A percentile compares a stretch with the other conserved stretches of the same genome.
Conservation (phyloP, 2,329 filamentous ascomycete genomes). For the Pyrenophora teres region DNA sequence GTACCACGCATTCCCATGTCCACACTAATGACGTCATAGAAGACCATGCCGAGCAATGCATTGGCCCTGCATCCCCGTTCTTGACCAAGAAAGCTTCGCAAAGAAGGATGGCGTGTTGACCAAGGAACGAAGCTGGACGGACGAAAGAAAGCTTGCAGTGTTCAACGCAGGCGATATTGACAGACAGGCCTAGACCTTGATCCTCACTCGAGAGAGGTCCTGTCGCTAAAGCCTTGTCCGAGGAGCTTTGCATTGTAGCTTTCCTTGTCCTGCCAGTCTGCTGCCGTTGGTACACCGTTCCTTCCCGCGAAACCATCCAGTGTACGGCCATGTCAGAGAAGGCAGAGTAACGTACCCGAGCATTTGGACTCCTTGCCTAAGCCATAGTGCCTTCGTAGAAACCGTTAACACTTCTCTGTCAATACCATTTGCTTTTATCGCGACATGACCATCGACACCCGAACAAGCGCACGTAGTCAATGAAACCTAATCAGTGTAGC, state of each 20-base stretch:
- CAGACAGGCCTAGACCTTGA: slow-evolving; percentile 50
- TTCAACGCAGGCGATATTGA: slow-evolving; percentile 21
- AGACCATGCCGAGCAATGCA: slow-evolving; percentile 2
- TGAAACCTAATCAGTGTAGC: slow-evolving; percentile 33
- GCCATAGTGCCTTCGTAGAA: slow-evolving; percentile 25
- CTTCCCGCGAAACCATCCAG: slow-evolving; percentile 12
- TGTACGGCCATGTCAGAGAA: slow-evolving; percentile 21
- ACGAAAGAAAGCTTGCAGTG: slow-evolving; percentile 11
- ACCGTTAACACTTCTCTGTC: slow-evolving; percentile 1
- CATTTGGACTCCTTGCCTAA: slow-evolving; percentile 13
- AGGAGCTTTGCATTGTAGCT: slow-evolving; percentile 9
- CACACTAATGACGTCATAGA: slow-evolving; percentile 13
- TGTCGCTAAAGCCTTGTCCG: slow-evolving; percentile 22
- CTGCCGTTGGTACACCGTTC: slow-evolving; percentile 18
- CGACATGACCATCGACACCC: slow-evolving; percentile 22
- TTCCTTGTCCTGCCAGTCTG: slow-evolving; percentile 6
- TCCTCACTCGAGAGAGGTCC: slow-evolving; percentile 50
- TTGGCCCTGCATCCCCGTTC: slow-evolving; percentile 17
- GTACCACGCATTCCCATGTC: slow-evolving; percentile 26
- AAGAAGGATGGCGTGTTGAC: slow-evolving; percentile 12
- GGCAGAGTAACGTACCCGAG: slow-evolving; percentile 8
- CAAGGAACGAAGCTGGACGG: slow-evolving; percentile 17
- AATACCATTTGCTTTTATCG: slow-evolving; percentile 6
- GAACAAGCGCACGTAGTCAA: slow-evolving; percentile 10
- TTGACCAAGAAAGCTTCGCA: slow-evolving; percentile 26